Base-by-base conservation (phyloP, 2,329 filamentous ascomycete genomes). In the Verticillium longisporum region DNA sequence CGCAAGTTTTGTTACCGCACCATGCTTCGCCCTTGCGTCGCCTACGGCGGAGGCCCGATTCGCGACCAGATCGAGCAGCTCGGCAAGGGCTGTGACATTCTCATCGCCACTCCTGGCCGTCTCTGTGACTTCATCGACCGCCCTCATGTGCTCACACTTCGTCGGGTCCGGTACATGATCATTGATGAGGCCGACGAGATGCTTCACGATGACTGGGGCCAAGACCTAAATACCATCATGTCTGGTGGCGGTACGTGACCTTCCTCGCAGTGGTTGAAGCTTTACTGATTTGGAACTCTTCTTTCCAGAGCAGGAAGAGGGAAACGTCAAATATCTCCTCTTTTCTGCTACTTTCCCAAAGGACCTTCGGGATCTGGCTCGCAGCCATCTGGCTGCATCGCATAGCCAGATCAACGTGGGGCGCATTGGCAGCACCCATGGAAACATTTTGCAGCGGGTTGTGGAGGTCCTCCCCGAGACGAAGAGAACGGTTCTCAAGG, bases 111-210 rank as follows among this genome's bases (percentile, higher is more conserved):
- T 15, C 92, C 94, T 5, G 95, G 95, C 60, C 90, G 95, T 55
- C 82, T 99, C 1, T 78, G 87, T 56, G 91, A 97, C 69, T 90
- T 98, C 69, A 92, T 98, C 78, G 78, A 87, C 50, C 86, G 88
- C 36, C 85, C 87, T 0, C 74, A 87, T 15, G 70, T 89, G 14
- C 77, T 97, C 1, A 90, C 88, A 0, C 80, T 97, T 58, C 81
- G 82, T 26, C 90, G 94, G 50, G 82, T 97, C 63, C 88, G 88
- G 75, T 95, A 88, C 76, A 85, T 85, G 66, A 85, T 98, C 65
- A 88, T 99, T 64, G 95, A 98, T 63, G 95, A 99, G 72, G 95
- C 95, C 0, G 95, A 99, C 70, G 94, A 99, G 77, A 88, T 99
- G 81, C 83, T 99, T 0, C 81, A 88, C 0, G 71, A 80, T 1